These are phyloP conservation scores for Suhomyces kunorum DNA, from an alignment of 1,139 yeast species.

Conservation along the genomic window DNA sequence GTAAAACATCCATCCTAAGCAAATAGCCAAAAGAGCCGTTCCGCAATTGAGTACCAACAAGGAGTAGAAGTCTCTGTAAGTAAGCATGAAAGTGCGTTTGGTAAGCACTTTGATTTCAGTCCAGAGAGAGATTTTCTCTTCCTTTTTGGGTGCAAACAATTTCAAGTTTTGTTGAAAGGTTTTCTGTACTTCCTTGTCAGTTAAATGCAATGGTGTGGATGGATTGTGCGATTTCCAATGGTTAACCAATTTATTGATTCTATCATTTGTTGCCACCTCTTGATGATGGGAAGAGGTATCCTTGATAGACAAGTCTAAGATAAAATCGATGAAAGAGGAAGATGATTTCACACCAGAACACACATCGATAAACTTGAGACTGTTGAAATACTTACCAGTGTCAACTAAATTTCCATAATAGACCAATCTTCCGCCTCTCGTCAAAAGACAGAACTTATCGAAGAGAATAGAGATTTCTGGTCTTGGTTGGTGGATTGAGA, in stretches of 20 bases:
- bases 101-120: slow-evolving; percentile 58
- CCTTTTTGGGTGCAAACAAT: slow-evolving; percentile 29
- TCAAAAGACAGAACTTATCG: slow-evolving; percentile 67
- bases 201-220: slow-evolving; percentile 8
- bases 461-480: slow-evolving; percentile 70
- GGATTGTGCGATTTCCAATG: slow-evolving; percentile 47
- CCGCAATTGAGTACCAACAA: slow-evolving; percentile 58
- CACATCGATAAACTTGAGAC: neutral
- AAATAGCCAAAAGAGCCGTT: slow-evolving; percentile 55
- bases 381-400: slow-evolving; percentile 24
- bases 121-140: slow-evolving; percentile 31
- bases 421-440: slow-evolving; percentile 65
- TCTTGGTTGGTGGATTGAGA: slow-evolving; percentile 85
- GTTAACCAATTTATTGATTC: slow-evolving; percentile 48
- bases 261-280: slow-evolving; percentile 44
- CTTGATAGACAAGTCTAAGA: slow-evolving; percentile 70
- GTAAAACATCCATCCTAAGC: slow-evolving; percentile 76
- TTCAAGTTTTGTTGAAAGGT: slow-evolving; percentile 26
- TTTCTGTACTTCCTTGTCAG: slow-evolving; percentile 18
- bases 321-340: slow-evolving; percentile 52
- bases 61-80: slow-evolving; percentile 62
- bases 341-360: slow-evolving; percentile 17
- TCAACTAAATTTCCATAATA: slow-evolving; percentile 55
- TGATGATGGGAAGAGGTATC: slow-evolving; percentile 51
- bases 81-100: slow-evolving; percentile 54